phyloP scores from a whole-genome alignment of 306 rosid genomes.

The Argentina anserina region DNA sequence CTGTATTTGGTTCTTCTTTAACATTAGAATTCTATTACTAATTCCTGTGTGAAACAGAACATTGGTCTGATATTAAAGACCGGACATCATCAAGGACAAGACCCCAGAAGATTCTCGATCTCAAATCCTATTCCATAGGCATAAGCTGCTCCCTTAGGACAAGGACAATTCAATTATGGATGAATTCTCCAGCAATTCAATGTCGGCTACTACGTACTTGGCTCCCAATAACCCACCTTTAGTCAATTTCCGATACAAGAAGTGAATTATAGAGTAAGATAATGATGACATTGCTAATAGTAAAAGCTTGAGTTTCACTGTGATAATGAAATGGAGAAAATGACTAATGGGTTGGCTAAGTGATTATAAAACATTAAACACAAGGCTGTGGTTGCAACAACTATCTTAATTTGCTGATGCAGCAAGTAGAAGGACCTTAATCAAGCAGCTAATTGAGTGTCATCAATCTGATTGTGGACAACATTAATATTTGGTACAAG shows the following conservation, averaged over 20 bases:
- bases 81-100: neutral
- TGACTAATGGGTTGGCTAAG: neutral
- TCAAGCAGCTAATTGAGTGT: neutral
- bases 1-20: too few species aligned
- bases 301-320: neutral
- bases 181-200: neutral
- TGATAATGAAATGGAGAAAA: neutral
- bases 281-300: neutral
- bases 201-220: neutral
- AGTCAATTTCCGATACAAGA: neutral
- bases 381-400: conserved; percentile 20
- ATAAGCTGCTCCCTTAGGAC: neutral
- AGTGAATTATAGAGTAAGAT: too few species aligned
- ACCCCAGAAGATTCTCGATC: neutral
- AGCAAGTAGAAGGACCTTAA: neutral
- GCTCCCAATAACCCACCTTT: neutral
- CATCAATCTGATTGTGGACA: neutral
- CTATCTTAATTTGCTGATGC: neutral
- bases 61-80: neutral
- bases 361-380: neutral
- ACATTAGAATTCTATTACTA: neutral
- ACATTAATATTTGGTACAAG: neutral
- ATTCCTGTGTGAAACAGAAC: neutral
- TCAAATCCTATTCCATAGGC: too few species aligned
- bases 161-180: neutral